Evolutionary conservation across 352 stramenopile species (phyloP), one percentile per base, ranked within the genome.

Genomic region (Nothophytophthora sp.): DNA sequence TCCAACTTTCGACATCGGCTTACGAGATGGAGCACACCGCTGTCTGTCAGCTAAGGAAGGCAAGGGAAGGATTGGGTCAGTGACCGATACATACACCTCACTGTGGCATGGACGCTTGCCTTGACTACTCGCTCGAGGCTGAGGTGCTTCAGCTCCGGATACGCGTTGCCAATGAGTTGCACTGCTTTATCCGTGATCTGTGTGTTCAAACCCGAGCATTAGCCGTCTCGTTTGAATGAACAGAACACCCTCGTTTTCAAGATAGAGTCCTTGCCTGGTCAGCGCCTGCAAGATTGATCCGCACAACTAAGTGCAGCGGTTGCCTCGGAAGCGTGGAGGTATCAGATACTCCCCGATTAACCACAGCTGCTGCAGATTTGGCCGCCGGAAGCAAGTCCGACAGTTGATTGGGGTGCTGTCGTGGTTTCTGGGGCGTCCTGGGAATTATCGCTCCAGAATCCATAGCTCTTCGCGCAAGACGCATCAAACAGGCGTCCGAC

Each of bases 221-320:
- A 23, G 11, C 40, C 22, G 16, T 19, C 11, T 18, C 13, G 18
- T 18, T 15, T 29, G 16, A 2, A 30, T 24, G 24, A 19, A 47
- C 12, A 28, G 5, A 16, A 10, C 9, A 23, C n/a, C 6, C 12
- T 16, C 20, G 10, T 9, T 38, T 30, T 11, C 30, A 16, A 41
- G 1, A 22, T 25, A 18, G 3, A 6, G 25, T 29, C 22, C 41
- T 29, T 44, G 83, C 71, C 46, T 83, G 56, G 25, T 91, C 80
- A 4, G 76, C 77, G 8, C 73, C 73, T 34, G 63, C 44, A n/a
- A 91, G 67, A 42, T 91, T 88, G 5, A 91, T 50, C 41, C 60
- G 55, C 24, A 61, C n/a, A 19, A 70, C 45, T 7, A 37, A 13
- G 15, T 56, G 27, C 13, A 45, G 10, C 29, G 29, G 16, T 35